Conservation (phyloP, 768 basidiomycete species). For the Terana coerulea region DNA sequence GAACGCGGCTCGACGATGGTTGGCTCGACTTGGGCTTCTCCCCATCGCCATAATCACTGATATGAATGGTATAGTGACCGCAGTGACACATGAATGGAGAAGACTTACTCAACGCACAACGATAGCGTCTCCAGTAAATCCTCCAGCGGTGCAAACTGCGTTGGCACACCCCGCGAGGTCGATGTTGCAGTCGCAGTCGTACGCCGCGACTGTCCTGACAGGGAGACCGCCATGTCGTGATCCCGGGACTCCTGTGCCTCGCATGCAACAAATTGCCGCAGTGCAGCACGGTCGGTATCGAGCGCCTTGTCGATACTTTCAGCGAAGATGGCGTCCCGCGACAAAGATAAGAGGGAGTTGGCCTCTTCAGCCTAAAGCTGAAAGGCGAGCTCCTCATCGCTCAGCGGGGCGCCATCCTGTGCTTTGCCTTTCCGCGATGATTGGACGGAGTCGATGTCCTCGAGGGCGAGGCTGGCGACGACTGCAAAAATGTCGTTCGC, state of each 20-base stretch:
- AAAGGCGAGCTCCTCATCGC: constrained; percentile 27
- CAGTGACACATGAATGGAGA: neutral
- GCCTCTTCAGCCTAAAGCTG: constrained; percentile 27
- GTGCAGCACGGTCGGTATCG: constrained; percentile 14
- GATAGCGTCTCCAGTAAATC: neutral
- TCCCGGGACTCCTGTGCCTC: constrained; percentile 6
- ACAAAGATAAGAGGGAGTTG: constrained; percentile 11
- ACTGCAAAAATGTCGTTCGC: neutral
- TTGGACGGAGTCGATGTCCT: constrained; percentile 8
- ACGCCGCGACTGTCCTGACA: neutral
- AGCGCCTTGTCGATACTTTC: constrained; percentile 21
- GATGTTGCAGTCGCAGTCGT: neutral
- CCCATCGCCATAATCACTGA: no score
- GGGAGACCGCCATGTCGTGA: neutral
- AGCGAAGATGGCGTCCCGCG: constrained; percentile 21
- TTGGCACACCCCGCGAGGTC: neutral
- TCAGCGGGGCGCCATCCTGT: constrained; percentile 1
- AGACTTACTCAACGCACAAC: neutral
- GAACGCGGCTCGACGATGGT: neutral
- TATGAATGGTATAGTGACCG: no score
- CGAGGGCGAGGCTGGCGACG: constrained; percentile 1
- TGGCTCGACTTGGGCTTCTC: no score
- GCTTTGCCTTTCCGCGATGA: constrained; percentile 16
- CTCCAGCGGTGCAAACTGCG: neutral
- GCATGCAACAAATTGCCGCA: constrained; percentile 17